Conservation (phyloP, 2,329 filamentous ascomycete genomes). For the Nemania diffusa region DNA sequence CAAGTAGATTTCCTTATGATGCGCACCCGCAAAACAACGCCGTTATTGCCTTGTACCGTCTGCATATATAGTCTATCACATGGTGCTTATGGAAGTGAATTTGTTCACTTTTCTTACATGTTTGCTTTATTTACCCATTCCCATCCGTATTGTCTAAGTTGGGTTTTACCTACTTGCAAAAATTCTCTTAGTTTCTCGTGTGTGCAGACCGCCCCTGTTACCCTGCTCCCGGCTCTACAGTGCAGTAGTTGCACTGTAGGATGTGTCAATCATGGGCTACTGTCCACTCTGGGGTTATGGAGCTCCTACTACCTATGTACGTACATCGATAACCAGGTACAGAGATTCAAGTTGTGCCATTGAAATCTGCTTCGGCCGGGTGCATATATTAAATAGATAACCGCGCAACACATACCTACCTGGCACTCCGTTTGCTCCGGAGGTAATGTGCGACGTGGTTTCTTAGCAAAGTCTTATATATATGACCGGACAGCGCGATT, state of each 20-base stretch:
- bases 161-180: not conserved
- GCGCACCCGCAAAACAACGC: too few species aligned
- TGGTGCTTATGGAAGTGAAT: too few species aligned
- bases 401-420: not conserved
- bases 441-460: not conserved
- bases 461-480: not conserved
- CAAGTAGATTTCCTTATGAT: too few species aligned
- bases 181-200: not conserved
- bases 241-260: not conserved
- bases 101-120: too few species aligned
- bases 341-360: not conserved
- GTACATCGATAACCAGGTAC: not conserved
- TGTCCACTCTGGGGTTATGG: too few species aligned
- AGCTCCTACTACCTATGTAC: not conserved
- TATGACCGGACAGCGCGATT: constrained; percentile 1
- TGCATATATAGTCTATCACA: too few species aligned
- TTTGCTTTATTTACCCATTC: not conserved
- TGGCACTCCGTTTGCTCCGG: not conserved
- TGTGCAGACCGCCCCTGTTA: not conserved
- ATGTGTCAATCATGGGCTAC: not conserved
- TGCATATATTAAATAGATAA: constrained; percentile 4
- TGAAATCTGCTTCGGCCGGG: not conserved
- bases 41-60: too few species aligned
- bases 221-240: not conserved
- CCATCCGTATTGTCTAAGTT: not conserved